Conservation (phyloP, 371 early-diverging fungal genomes). For the Cokeromyces recurvatus region DNA sequence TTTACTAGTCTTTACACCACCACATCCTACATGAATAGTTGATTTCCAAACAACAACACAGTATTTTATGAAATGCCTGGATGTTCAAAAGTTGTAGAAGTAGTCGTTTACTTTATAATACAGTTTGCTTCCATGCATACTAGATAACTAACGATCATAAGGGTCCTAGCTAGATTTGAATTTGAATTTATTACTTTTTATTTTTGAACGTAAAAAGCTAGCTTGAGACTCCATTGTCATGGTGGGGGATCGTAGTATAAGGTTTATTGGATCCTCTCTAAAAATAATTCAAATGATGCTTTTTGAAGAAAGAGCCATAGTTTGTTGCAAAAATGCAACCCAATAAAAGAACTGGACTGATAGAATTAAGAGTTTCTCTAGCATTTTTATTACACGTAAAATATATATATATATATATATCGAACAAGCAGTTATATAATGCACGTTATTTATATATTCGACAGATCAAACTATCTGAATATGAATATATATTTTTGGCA, state of each 20-base stretch:
- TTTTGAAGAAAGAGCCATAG: no score
- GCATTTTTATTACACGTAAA: no score
- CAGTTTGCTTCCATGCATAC: conserved; percentile 29
- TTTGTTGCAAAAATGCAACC: no score
- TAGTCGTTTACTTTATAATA: conserved; percentile 37
- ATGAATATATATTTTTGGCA: no score
- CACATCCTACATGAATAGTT: conserved; percentile 49
- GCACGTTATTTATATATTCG: no score
- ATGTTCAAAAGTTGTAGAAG: conserved; percentile 27
- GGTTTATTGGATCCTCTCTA: conserved; percentile 38
- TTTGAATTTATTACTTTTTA: conserved; percentile 39
- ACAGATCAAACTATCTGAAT: no score
- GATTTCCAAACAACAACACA: conserved; percentile 49
- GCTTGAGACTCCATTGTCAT: conserved; percentile 31
- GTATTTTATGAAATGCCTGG: conserved; percentile 22
- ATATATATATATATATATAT: no score
- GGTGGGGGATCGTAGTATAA: conserved; percentile 41
- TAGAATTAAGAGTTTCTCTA: no score
- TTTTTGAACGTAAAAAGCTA: conserved; percentile 44
- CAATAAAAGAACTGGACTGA: no score
- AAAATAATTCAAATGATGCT: conserved; percentile 15
- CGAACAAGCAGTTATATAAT: no score
- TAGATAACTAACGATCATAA: conserved; percentile 42
- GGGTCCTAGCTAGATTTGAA: conserved; percentile 33
- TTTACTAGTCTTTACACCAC: conserved; percentile 43